Evolutionary conservation across 306 rosid species (phyloP).

Genomic region (Luffa acutangula): DNA sequence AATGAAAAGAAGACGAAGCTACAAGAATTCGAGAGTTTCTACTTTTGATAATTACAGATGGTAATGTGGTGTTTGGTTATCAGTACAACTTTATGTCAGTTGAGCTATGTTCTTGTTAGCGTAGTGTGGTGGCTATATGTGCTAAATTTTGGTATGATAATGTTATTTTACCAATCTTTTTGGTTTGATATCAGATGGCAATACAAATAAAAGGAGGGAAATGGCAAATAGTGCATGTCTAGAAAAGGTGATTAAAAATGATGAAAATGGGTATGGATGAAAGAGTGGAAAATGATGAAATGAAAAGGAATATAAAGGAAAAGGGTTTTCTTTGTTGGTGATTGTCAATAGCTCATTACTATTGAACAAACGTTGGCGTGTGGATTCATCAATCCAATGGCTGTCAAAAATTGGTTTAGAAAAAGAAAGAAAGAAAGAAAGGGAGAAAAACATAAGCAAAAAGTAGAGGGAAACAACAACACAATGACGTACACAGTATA

Average conservation of each 20-base stretch:
- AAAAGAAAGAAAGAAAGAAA: not conserved
- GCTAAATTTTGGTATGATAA: not conserved
- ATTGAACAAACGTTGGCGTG: not conserved
- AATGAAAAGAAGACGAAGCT: no score
- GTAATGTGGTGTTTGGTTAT: not conserved
- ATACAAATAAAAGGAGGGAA: not conserved
- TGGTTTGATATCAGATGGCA: not conserved
- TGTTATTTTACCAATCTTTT: not conserved
- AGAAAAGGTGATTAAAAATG: not conserved
- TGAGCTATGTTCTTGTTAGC: no score
- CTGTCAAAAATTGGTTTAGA: not conserved
- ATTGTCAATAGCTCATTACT: not conserved
- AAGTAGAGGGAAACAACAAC: not conserved
- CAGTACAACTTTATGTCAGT: no score
- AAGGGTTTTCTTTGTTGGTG: not conserved
- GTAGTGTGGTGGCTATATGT: not conserved
- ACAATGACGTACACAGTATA: slow-evolving; percentile 6
- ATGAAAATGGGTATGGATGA: not conserved
- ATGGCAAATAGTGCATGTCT: not conserved
- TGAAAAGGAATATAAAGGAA: not conserved
- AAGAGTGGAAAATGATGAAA: not conserved
- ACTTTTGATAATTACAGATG: not conserved
- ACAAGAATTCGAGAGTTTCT: not conserved
- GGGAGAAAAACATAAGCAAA: not conserved
- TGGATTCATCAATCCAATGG: not conserved